Evolutionary conservation across 2,329 filamentous ascomycete genomes (phyloP).

Genomic region (Aspergillus brasiliensis): DNA sequence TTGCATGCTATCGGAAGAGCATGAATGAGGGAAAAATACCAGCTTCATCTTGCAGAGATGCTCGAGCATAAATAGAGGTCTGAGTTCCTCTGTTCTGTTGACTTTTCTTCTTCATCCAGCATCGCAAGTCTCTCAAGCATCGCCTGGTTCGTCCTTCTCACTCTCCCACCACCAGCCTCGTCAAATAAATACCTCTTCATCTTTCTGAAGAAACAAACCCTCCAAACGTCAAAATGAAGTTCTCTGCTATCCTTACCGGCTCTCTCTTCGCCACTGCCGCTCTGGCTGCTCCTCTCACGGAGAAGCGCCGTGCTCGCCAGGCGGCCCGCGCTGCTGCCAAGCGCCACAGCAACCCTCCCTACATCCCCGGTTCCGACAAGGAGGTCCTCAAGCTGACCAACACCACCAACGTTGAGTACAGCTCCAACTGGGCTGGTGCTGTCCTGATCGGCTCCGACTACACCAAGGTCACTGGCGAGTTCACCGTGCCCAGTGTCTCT

Average conservation of each 20-base stretch:
- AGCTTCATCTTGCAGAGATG: background rate
- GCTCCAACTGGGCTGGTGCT: conserved; percentile 61
- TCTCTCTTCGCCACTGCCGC: conserved; percentile 46
- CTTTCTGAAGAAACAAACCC: background rate
- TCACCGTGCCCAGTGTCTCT: conserved; percentile 54
- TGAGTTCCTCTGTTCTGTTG: background rate
- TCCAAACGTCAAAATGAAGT: conserved; percentile 49
- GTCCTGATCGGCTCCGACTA: conserved; percentile 55
- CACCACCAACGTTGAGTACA: conserved; percentile 50
- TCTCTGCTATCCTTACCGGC: conserved; percentile 41
- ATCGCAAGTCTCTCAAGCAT: conserved; percentile 9
- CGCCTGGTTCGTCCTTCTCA: background rate
- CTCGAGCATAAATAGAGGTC: conserved; percentile 1
- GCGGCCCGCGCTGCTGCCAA: conserved; percentile 24
- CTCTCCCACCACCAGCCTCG: background rate
- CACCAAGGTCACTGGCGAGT: conserved; percentile 55
- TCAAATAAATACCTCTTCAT: background rate
- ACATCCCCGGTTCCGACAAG: conserved; percentile 28
- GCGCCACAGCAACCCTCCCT: conserved; percentile 35
- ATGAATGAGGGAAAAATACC: background rate
- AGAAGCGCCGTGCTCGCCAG: conserved; percentile 38
- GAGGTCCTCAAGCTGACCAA: conserved; percentile 37
- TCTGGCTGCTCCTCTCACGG: conserved; percentile 51
- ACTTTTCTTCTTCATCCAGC: conserved; percentile 1
- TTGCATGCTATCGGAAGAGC: background rate